Conservation (phyloP, 225 moss, liverwort and hornwort genomes). For the Lunularia cruciata region DNA sequence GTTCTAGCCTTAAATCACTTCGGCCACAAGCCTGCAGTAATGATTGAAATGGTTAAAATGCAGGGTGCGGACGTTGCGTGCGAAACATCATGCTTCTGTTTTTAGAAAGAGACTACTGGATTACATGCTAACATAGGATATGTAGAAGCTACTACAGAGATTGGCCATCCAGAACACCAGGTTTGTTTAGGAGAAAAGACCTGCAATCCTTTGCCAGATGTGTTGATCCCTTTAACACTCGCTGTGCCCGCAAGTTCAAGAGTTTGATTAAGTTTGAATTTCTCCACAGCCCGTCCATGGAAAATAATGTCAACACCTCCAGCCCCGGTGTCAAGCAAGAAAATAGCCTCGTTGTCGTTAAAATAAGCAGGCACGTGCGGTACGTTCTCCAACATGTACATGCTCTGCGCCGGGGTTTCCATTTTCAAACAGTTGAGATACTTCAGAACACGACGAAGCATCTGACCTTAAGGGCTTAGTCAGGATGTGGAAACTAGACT, state of each 20-base stretch:
- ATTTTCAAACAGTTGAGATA: not conserved
- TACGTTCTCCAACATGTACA: constrained; percentile 74
- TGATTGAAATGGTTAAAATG: no score
- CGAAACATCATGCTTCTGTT: no score
- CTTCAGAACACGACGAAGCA: not conserved
- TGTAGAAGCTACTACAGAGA: no score
- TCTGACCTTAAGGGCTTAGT: not conserved
- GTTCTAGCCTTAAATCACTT: not conserved
- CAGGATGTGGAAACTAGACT: not conserved
- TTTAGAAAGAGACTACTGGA: no score
- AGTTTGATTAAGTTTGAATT: constrained; percentile 44
- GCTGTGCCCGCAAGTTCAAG: constrained; percentile 50
- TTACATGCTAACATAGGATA: no score
- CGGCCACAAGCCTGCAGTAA: no score
- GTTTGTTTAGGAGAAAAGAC: constrained; percentile 19
- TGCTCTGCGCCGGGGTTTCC: constrained; percentile 40
- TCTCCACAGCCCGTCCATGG: constrained; percentile 68
- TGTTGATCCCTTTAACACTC: constrained; percentile 67
- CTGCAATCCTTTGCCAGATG: constrained; percentile 61
- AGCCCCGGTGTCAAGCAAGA: constrained; percentile 84
- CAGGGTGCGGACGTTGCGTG: no score
- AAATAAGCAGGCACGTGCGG: constrained; percentile 76
- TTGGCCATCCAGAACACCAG: no score
- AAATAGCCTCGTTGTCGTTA: constrained; percentile 57
- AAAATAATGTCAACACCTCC: constrained; percentile 88